Conservation (phyloP, 768 basidiomycete genomes). For the Tephrocybe rancida region DNA sequence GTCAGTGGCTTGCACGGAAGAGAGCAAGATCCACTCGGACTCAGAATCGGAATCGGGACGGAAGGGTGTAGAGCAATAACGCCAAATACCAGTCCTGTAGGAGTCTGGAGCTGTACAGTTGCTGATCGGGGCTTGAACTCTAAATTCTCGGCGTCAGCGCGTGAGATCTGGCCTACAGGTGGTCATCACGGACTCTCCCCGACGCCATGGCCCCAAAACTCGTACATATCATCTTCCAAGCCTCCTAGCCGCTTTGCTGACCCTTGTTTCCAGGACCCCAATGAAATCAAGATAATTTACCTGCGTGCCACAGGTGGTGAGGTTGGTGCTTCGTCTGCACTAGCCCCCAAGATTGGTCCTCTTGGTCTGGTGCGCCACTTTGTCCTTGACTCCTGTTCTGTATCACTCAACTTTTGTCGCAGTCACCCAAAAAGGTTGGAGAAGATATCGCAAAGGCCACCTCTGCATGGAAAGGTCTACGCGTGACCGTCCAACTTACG, state of each 20-base stretch:
- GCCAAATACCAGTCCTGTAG: slow-evolving; percentile 30
- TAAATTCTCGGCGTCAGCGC: slow-evolving; percentile 31
- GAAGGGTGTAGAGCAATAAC: slow-evolving; percentile 33
- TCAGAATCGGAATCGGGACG: slow-evolving; percentile 15
- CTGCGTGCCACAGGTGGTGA: slow-evolving; percentile 98
- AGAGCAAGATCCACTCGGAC: slow-evolving; percentile 2
- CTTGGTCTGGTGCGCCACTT: slow-evolving; percentile 85
- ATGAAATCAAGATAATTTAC: slow-evolving; percentile 98
- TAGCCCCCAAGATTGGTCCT: slow-evolving; percentile 99
- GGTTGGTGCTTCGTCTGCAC: slow-evolving; percentile 97
- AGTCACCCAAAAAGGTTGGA: slow-evolving; percentile 99
- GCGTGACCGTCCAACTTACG: slow-evolving; percentile 97
- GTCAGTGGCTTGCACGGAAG: slow-evolving; percentile 21
- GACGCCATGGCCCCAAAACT: slow-evolving; percentile 78
- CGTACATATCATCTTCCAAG: slow-evolving; percentile 41
- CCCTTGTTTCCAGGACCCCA: slow-evolving; percentile 72
- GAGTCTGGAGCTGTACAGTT: slow-evolving; percentile 56
- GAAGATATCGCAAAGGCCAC: slow-evolving; percentile 99
- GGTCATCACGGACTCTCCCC: slow-evolving; percentile 28
- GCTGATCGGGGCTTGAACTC: slow-evolving; percentile 54
- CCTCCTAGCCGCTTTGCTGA: slow-evolving; percentile 4
- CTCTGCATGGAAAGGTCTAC: slow-evolving; percentile 97
- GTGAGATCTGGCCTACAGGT: slow-evolving; percentile 8
- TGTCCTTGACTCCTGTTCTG: neutral
- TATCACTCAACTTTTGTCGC: slow-evolving; percentile 17